Conservation (phyloP, 106 monocot species). For the Dioscorea dumetorum region DNA sequence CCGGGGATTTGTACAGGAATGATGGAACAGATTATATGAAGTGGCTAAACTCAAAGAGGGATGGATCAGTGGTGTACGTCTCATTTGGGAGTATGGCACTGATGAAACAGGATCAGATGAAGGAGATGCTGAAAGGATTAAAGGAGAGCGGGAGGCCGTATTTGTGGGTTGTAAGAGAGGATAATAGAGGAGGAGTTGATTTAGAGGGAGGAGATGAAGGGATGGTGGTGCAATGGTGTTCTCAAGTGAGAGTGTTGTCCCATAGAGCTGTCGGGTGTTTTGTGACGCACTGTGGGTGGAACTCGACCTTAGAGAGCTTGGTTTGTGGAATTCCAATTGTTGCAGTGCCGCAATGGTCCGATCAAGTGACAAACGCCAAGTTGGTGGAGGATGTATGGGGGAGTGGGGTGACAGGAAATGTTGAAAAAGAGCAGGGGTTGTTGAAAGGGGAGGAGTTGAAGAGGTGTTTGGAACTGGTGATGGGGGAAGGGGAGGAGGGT, state of each 20-base stretch:
- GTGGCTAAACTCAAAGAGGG: constrained; percentile 19
- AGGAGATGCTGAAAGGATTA: constrained; percentile 12
- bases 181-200: background rate
- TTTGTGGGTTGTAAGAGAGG: constrained; percentile 17
- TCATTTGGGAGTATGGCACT: constrained; percentile 17
- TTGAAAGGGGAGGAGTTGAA: background rate
- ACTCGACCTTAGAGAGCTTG: constrained; percentile 14
- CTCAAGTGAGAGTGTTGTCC: constrained; percentile 19
- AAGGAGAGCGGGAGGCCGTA: constrained; percentile 14
- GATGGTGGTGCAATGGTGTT: constrained; percentile 24
- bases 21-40: constrained; percentile 12
- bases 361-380: constrained; percentile 6
- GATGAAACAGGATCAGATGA: constrained; percentile 8
- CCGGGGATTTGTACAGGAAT: background rate
- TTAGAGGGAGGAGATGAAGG: constrained; percentile 2
- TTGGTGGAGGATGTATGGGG: constrained; percentile 11
- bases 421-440: background rate
- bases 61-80: constrained; percentile 14
- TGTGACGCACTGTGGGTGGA: constrained; percentile 31
- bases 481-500: no score
- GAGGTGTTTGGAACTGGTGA: background rate
- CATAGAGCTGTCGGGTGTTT: constrained; percentile 30
- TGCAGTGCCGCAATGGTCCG: constrained; percentile 9
- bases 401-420: constrained; percentile 2
- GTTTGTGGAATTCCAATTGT: constrained; percentile 5